These are phyloP conservation scores for Halophytophthora batemanensis DNA, from an alignment of 352 stramenopile species.

Conservation along the genomic window DNA sequence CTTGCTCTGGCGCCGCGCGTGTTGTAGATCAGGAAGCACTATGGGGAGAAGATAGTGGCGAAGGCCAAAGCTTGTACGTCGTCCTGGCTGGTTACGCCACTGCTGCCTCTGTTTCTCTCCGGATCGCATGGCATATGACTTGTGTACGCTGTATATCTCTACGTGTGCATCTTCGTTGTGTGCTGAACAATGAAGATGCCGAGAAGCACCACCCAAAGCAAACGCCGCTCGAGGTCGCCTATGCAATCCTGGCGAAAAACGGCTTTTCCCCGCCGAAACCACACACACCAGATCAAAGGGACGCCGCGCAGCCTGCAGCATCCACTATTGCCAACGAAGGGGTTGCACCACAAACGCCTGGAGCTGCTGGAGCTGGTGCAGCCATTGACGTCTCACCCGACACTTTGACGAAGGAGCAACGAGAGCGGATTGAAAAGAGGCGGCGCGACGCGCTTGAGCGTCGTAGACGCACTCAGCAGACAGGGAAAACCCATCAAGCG, in stretches of 20 bases:
- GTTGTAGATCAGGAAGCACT: constrained; percentile 54
- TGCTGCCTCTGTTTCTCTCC: background rate
- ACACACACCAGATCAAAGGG: background rate
- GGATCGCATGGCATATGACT: no score
- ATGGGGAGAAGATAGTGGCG: constrained; percentile 66
- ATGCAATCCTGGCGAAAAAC: constrained; percentile 63
- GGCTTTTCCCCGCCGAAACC: constrained; percentile 31
- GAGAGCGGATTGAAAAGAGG: constrained; percentile 46
- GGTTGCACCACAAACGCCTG: background rate
- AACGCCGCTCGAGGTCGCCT: constrained; percentile 58
- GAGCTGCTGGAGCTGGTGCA: background rate
- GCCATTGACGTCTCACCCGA: constrained; percentile 27
- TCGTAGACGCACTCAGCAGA: constrained; percentile 23
- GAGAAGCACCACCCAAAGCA: constrained; percentile 47
- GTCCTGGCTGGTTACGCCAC: background rate
- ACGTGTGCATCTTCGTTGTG: no score
- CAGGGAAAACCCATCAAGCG: background rate
- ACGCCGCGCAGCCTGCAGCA: constrained; percentile 3
- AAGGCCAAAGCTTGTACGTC: constrained; percentile 64
- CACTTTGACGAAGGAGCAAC: constrained; percentile 51
- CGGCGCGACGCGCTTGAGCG: constrained; percentile 58
- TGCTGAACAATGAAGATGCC: constrained; percentile 28
- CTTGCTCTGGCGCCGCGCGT: background rate
- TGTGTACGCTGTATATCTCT: no score
- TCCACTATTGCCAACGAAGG: background rate